phyloP scores from a whole-genome alignment of 257 asterid genomes.

The Petunia axillaris region DNA sequence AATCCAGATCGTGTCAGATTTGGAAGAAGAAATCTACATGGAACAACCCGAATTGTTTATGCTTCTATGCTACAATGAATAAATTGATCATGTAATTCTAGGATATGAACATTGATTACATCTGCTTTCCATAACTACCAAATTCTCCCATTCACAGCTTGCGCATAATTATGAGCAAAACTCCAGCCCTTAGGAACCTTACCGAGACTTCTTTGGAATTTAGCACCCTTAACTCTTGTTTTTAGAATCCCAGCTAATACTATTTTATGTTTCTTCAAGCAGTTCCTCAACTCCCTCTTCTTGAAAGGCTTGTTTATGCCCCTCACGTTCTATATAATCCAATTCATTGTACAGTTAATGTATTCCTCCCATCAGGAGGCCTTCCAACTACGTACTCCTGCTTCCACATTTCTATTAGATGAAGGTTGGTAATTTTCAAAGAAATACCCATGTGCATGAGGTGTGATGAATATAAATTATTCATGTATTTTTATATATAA shows the following conservation, averaged over 20 bases:
- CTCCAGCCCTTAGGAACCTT: background rate
- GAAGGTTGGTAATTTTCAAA: no score
- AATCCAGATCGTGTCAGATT: no score
- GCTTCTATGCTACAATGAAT: background rate
- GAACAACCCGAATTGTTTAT: no score
- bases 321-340: background rate
- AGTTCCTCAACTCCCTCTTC: background rate
- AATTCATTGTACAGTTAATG: background rate
- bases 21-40: no score
- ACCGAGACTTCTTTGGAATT: background rate
- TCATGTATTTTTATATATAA: no score
- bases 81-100: background rate
- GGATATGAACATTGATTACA: background rate
- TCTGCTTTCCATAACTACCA: background rate
- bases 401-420: no score
- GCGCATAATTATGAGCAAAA: no score
- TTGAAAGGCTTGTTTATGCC: background rate
- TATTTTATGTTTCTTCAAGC: no score
- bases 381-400: no score
- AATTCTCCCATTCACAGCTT: background rate
- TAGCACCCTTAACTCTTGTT: background rate
- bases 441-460: no score
- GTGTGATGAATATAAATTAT: no score
- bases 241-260: background rate
- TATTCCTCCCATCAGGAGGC: background rate